These are phyloP conservation scores for Aspergillus wentii DNA, from an alignment of 495 filamentous ascomycete species.

Conservation along the genomic window DNA sequence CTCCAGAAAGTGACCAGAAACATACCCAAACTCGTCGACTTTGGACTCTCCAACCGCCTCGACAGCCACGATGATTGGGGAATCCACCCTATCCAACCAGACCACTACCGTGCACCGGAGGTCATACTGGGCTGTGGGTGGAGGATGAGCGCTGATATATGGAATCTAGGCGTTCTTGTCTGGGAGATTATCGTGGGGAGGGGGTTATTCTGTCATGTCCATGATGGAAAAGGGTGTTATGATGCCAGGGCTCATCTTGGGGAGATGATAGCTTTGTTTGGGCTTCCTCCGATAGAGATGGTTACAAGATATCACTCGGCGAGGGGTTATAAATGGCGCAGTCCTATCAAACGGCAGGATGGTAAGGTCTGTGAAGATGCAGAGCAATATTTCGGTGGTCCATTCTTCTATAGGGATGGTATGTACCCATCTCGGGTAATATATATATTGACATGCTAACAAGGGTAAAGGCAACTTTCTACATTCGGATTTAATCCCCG, in stretches of 20 bases:
- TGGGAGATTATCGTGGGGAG: conserved; percentile 41
- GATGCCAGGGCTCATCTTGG: conserved; percentile 29
- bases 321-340: conserved; percentile 11
- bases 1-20: conserved; percentile 11
- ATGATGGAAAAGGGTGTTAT: conserved; percentile 13
- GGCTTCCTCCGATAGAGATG: conserved; percentile 31
- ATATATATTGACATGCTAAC: neutral
- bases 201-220: conserved; percentile 30
- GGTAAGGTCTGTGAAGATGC: conserved; percentile 11
- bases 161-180: conserved; percentile 39
- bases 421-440: neutral
- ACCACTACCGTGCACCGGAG: conserved; percentile 36
- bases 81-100: conserved; percentile 27
- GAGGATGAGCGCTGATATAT: conserved; percentile 32
- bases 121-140: conserved; percentile 33
- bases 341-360: conserved; percentile 6
- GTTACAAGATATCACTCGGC: conserved; percentile 20
- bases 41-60: conserved; percentile 65
- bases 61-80: conserved; percentile 6
- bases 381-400: conserved; percentile 14
- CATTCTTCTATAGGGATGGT: conserved; percentile 18
- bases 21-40: conserved; percentile 69
- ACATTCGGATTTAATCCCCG: conserved; percentile 14
- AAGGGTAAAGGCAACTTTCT: conserved; percentile 12
- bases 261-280: conserved; percentile 38